Conservation (phyloP, 495 filamentous ascomycete species). For the Lentithecium fluviatile region DNA sequence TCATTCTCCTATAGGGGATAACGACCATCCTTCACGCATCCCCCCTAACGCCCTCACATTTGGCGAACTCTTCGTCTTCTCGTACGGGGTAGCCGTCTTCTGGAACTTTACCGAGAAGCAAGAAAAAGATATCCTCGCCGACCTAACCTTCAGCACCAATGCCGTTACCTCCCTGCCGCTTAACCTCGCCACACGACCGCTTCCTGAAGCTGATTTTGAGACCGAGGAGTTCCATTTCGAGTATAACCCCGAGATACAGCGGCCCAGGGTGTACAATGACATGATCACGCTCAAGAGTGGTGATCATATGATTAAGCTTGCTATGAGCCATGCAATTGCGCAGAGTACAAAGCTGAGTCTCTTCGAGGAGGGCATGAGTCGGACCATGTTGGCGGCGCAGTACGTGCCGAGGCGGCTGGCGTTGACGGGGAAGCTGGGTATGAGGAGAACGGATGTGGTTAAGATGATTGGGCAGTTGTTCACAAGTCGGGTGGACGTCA, state of each 20-base stretch:
- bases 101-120: constrained; percentile 97
- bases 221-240: constrained; percentile 99
- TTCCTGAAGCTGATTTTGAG: constrained; percentile 86
- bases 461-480: constrained; percentile 87
- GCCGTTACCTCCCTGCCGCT: constrained; percentile 43
- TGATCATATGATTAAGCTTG: constrained; percentile 98
- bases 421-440: constrained; percentile 82
- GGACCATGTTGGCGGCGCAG: constrained; percentile 90
- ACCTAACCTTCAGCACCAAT: constrained; percentile 80
- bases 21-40: constrained; percentile 44
- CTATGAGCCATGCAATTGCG: constrained; percentile 94
- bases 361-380: constrained; percentile 95
- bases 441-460: constrained; percentile 90
- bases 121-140: constrained; percentile 94
- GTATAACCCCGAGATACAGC: constrained; percentile 78
- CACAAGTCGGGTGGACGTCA: constrained; percentile 93
- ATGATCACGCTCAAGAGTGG: constrained; percentile 96
- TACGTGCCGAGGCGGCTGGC: constrained; percentile 86
- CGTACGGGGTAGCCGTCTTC: constrained; percentile 95
- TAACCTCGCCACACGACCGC: constrained; percentile 65
- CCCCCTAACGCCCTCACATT: constrained; percentile 67
- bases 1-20: neutral
- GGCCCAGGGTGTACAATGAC: constrained; percentile 93
- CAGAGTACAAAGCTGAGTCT: constrained; percentile 96
- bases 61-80: constrained; percentile 97